phyloP scores from a whole-genome alignment of 1,139 yeast genomes.

The Yamadazyma dushanensis region DNA sequence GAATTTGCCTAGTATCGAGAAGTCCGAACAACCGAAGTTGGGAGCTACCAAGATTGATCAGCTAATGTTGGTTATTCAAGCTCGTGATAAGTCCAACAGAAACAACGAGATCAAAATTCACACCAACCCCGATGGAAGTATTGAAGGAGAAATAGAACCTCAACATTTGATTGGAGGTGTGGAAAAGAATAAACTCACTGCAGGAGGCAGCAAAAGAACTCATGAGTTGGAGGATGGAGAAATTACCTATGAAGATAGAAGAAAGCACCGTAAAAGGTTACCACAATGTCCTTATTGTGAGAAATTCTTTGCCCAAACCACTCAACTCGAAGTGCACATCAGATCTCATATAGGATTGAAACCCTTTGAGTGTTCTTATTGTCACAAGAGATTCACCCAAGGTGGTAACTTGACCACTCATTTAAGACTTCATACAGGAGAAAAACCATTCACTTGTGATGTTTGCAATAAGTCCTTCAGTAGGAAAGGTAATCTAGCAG shows the following conservation, averaged over 20 bases:
- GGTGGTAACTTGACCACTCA: conserved; percentile 92
- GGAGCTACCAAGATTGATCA: conserved; percentile 92
- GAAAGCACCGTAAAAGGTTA: conserved; percentile 27
- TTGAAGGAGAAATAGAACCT: conserved; percentile 32
- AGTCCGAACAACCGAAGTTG: conserved; percentile 58
- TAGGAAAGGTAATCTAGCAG: conserved; percentile 86
- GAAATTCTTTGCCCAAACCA: conserved; percentile 69
- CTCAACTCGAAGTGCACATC: conserved; percentile 77
- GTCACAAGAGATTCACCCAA: conserved; percentile 83
- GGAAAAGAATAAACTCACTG: conserved; percentile 50
- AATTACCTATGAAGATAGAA: conserved; percentile 18
- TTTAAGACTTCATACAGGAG: conserved; percentile 86
- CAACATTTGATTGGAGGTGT: conserved; percentile 77
- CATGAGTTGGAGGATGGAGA: conserved; percentile 18
- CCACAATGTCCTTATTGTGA: conserved; percentile 73
- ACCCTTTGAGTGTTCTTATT: conserved; percentile 77
- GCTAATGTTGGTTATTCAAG: conserved; percentile 85
- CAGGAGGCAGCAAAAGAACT: conserved; percentile 17
- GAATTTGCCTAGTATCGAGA: conserved; percentile 36
- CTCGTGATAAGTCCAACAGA: conserved; percentile 68
- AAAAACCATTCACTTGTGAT: conserved; percentile 79
- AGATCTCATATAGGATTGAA: conserved; percentile 76
- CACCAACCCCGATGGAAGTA: conserved; percentile 64
- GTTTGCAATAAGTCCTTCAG: conserved; percentile 75
- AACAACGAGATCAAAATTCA: conserved; percentile 59